Evolutionary conservation across 306 rosid genomes (phyloP).

Genomic region (Ammopiptanthus mongolicus): DNA sequence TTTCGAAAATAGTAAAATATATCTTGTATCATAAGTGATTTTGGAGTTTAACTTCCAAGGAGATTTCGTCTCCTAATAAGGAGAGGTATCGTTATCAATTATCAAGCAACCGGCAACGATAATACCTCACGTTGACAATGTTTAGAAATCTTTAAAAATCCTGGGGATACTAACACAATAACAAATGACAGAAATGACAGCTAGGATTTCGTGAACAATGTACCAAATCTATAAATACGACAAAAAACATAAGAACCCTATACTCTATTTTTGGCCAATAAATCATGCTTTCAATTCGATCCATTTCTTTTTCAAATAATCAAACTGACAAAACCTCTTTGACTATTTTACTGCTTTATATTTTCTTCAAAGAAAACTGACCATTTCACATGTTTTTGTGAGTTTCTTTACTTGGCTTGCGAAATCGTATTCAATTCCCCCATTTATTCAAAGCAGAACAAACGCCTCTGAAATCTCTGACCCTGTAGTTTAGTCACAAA

Average conservation of each 20-base stretch:
- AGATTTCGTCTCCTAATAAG: background rate
- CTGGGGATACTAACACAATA: background rate
- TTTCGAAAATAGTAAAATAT: too few relatives aligned
- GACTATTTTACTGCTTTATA: background rate
- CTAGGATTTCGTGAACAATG: background rate
- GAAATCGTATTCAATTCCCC: constrained; percentile 36
- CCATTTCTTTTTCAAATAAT: constrained; percentile 19
- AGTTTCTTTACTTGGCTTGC: constrained; percentile 17
- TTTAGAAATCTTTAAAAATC: background rate
- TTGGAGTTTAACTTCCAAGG: background rate
- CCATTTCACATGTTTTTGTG: constrained; percentile 29
- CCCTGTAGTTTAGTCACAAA: constrained; percentile 80
- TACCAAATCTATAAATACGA: background rate
- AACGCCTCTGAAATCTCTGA: constrained; percentile 71
- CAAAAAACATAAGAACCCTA: constrained; percentile 22
- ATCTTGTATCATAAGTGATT: too few relatives aligned
- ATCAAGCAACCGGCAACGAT: background rate
- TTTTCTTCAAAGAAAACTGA: constrained; percentile 35
- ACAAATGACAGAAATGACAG: background rate
- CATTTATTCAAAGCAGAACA: constrained; percentile 34
- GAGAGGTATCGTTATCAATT: background rate
- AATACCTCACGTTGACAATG: background rate
- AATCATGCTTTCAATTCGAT: background rate
- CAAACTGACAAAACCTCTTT: constrained; percentile 38
- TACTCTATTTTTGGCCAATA: background rate